Percentiles rank a stretch among this genome's conserved stretches.
These are phyloP conservation scores for Coniferiporia weirii DNA, from an alignment of 1,284 basidiomycete species.

Conservation along the genomic window DNA sequence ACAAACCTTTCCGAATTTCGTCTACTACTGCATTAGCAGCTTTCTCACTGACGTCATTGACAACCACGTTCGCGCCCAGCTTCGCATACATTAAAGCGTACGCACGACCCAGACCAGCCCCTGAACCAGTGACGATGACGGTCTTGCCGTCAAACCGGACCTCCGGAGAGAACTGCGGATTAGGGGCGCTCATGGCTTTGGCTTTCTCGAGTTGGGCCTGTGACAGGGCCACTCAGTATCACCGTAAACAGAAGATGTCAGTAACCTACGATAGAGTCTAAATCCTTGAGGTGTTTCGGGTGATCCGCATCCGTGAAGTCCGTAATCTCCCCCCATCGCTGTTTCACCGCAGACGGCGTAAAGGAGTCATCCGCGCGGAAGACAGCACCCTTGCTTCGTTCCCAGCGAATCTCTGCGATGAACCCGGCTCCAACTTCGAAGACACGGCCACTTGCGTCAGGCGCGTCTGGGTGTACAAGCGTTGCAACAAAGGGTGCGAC, in stretches of 20 bases:
- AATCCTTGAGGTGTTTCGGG: constrained; percentile 66
- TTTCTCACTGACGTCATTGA: constrained; percentile 93
- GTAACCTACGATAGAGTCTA: constrained; percentile 54
- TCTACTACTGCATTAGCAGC: constrained; percentile 81
- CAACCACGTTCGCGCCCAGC: constrained; percentile 92
- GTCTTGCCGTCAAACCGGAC: constrained; percentile 89
- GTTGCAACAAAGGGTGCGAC: constrained; percentile 90
- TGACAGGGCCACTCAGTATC: constrained; percentile 7
- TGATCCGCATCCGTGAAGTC: constrained; percentile 80
- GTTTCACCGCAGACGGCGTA: constrained; percentile 91
- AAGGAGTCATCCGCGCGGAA: constrained; percentile 92
- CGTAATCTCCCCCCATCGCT: constrained; percentile 75
- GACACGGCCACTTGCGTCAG: constrained; percentile 80
- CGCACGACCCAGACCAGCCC: constrained; percentile 86
- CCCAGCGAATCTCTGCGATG: constrained; percentile 90
- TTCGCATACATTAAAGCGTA: constrained; percentile 90
- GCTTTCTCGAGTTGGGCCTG: constrained; percentile 69
- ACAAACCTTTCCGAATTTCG: constrained; percentile 75
- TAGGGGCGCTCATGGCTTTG: constrained; percentile 56
- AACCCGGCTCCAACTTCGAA: constrained; percentile 96
- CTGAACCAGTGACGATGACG: constrained; percentile 91
- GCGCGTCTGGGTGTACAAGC: constrained; percentile 71
- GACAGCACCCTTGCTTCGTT: constrained; percentile 80
- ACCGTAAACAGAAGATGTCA: neutral
- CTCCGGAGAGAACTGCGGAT: constrained; percentile 66